These are phyloP conservation scores for Lagenidium giganteum DNA, from an alignment of 352 stramenopile species.

Conservation along the genomic window DNA sequence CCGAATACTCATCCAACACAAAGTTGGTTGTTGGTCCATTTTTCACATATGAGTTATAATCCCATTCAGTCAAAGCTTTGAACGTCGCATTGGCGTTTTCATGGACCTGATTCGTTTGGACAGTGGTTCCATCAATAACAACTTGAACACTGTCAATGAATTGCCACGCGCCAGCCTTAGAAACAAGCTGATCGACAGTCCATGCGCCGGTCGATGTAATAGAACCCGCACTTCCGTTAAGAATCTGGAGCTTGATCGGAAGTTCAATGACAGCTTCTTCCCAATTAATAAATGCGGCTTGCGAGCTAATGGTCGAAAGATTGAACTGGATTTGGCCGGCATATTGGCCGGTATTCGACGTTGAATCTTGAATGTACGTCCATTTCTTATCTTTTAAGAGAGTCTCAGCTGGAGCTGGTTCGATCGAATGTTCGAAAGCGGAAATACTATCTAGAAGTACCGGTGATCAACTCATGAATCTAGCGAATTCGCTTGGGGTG, in stretches of 20 bases:
- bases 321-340: neutral
- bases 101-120: no score
- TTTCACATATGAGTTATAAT: neutral
- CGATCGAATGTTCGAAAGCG: neutral
- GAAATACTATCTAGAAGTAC: neutral
- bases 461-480: neutral
- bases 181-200: neutral
- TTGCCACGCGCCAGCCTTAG: no score
- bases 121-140: no score
- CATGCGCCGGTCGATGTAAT: neutral
- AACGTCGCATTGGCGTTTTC: neutral
- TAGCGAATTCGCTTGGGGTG: neutral
- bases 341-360: neutral
- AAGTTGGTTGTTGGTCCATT: neutral
- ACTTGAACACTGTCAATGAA: no score
- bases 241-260: neutral
- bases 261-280: neutral
- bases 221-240: neutral
- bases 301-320: neutral
- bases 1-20: neutral
- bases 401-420: neutral
- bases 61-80: neutral
- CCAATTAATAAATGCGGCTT: no score
- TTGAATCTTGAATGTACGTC: neutral
- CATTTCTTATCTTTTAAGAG: neutral